These are phyloP conservation scores for Iberis pinnata DNA, from an alignment of 345 rosid genomes.

Conservation along the genomic window DNA sequence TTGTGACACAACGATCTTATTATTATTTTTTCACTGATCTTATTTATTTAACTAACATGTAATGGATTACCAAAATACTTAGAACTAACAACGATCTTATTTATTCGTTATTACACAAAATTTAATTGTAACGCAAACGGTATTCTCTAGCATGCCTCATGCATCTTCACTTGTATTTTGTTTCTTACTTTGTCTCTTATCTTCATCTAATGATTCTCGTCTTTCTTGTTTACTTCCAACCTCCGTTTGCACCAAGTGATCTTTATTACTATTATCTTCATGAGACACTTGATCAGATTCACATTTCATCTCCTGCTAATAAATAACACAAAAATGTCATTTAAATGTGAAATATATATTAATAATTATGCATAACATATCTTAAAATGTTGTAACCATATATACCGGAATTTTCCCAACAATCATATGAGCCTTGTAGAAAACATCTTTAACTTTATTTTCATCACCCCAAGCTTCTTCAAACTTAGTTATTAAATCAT, in stretches of 20 bases:
- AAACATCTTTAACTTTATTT: conserved; percentile 35
- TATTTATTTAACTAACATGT: too few relatives aligned
- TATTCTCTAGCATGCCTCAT: conserved; percentile 4
- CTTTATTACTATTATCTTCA: conserved; percentile 17
- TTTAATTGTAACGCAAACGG: neutral
- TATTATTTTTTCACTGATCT: too few relatives aligned
- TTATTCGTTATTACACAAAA: neutral
- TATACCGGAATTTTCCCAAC: conserved; percentile 39
- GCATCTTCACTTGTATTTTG: conserved; percentile 25
- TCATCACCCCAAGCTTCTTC: conserved; percentile 56
- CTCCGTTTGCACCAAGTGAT: conserved; percentile 9
- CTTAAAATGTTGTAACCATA: neutral
- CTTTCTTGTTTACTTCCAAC: conserved; percentile 25
- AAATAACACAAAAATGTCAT: too few relatives aligned
- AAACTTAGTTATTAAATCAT: conserved; percentile 34
- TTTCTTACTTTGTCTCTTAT: conserved; percentile 25
- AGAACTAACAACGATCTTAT: too few relatives aligned
- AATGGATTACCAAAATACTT: too few relatives aligned
- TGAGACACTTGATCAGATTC: conserved; percentile 10
- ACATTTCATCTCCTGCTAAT: conserved; percentile 12
- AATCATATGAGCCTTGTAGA: conserved; percentile 55
- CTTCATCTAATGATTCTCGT: conserved; percentile 17
- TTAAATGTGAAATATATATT: too few relatives aligned
- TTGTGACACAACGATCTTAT: too few relatives aligned
- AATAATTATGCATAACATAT: too few relatives aligned